Base-by-base conservation (phyloP, 805 yeast genomes). In the Starmerella apis region DNA sequence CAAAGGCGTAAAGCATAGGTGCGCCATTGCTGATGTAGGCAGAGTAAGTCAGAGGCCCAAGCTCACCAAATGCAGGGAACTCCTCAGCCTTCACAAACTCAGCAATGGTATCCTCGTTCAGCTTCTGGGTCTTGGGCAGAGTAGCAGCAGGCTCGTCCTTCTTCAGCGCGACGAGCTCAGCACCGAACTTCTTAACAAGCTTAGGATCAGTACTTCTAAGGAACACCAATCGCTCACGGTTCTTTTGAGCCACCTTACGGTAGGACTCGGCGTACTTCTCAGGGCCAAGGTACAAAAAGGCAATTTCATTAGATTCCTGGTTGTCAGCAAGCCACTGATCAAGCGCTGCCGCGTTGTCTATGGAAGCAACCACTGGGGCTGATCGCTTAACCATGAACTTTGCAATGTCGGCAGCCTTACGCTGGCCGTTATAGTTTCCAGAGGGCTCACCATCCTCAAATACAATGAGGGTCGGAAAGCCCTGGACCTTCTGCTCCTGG, bases 1-100 rank as follows among this genome's bases (percentile, higher is more conserved):
- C 86, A 73, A 92, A 92, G 67, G 83, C 80, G 75, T 88, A 90
- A 48, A 86, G 94, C 58, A 92, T 70, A 55, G 98, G 98, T 50
- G 79, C 57, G 31, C 78, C 75, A 52, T 87, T 71, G 50, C 73
- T 69, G 75, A 85, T 78, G 73, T 88, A 92, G 37, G 73, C 64
- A 68, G 75, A 71, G 75, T 82, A 92, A 56, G 92, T 81, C 47
- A 77, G 73, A 57, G 92, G 87, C 62, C 79, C 80, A 57, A 90
- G 78, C 68, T 88, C 96, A 63, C 94, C 95, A 60, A 88, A 81
- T 61, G 77, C 73, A 50, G 96, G 96, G 65, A 83, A 75, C 44
- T 81, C 68, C 71, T 87, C 92, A 57, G 69, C 66, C 48, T 68
- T 66, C 58, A 80, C 68, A 63, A 81, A 82, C 31, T 68, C 65